Evolutionary conservation across 805 yeast species (phyloP), one percentile per base, ranked within the genome.

Genomic region (Starmerella powellii): DNA sequence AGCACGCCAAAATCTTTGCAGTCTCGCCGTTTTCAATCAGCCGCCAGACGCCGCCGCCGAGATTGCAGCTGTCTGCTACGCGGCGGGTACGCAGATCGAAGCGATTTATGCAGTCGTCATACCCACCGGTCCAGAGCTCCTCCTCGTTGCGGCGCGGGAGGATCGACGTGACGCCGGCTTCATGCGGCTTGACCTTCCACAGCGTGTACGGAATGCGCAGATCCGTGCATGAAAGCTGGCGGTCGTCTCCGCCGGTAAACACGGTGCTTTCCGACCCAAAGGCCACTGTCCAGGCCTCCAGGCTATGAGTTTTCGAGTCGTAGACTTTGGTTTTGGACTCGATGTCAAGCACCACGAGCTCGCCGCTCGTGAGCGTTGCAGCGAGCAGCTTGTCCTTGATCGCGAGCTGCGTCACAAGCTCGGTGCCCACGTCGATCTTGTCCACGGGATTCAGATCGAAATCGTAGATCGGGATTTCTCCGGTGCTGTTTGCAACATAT

Each of bases 21-120:
- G 55, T 51, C 0, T 49, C 41, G 0, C 76, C 73, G 16, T 73
- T 66, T 2, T 94, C 95, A 6, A 76, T 63, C 44, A 91, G 67
- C 53, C 95, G 66, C 98, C 98, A 88, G 2, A 88, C 97, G 1
- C 98, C 98, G 5, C 98, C 97, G 1, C 85, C 87, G 3, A 91
- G 63, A 36, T 78, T 71, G 23, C 65, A 59, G 33, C 64, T 63
- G 12, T 65, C 59, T 5, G 58, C 65, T 50, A 52, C 63, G 51
- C 56, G 70, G 13, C 67, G 52, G 47, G 74, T 68, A 45, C 95
- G 61, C 34, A 84, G 56, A 60, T 87, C 96, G 29, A 84, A 63
- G 1, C 72, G 61, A 40, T 86, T 67, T 37, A 91, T 60, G 42
- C 71, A 59, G 55, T 88, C 97, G 60, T 88, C 98, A 59, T 88